phyloP scores from a whole-genome alignment of 2,329 filamentous ascomycete species.

The Coniochaeta prunicola region DNA sequence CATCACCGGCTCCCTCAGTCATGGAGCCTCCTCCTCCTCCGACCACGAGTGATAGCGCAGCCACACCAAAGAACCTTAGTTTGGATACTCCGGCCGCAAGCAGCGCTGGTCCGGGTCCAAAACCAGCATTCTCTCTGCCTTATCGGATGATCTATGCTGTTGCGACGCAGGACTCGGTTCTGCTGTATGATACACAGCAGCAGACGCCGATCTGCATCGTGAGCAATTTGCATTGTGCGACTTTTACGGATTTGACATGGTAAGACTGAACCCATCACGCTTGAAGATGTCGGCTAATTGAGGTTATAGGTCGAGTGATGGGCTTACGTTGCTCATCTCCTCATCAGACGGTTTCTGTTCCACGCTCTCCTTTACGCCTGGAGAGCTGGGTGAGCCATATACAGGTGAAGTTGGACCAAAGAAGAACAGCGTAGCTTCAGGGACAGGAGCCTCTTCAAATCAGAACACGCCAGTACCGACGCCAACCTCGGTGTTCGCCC shows the following conservation, averaged over 20 bases:
- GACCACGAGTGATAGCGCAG: conserved; percentile 40
- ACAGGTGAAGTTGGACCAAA: conserved; percentile 55
- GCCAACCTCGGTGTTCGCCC: conserved; percentile 56
- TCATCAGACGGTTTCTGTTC: conserved; percentile 98
- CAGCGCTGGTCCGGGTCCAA: conserved; percentile 50
- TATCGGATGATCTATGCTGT: conserved; percentile 97
- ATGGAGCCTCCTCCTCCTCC: conserved; percentile 77
- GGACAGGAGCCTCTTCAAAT: conserved; percentile 39
- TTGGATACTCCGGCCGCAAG: conserved; percentile 38
- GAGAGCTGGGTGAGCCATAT: conserved; percentile 80
- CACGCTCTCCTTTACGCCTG: conserved; percentile 71
- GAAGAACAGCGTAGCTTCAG: conserved; percentile 33
- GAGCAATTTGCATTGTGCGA: conserved; percentile 94
- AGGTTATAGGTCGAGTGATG: conserved; percentile 39
- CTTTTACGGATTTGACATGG: conserved; percentile 95
- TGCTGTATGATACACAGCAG: conserved; percentile 96
- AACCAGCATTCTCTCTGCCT: conserved; percentile 72
- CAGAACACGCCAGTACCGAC: conserved; percentile 67
- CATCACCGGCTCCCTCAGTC: conserved; percentile 48
- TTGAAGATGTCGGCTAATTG: background rate
- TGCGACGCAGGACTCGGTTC: conserved; percentile 89
- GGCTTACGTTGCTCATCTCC: conserved; percentile 70
- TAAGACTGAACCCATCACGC: conserved; percentile 35
- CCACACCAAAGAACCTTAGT: conserved; percentile 42
- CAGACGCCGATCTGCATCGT: conserved; percentile 89